A percentile compares a stretch with the other conserved stretches of the same genome.
phyloP scores from a whole-genome alignment of 1,284 basidiomycete genomes.

The Crucibulum parvulum region DNA sequence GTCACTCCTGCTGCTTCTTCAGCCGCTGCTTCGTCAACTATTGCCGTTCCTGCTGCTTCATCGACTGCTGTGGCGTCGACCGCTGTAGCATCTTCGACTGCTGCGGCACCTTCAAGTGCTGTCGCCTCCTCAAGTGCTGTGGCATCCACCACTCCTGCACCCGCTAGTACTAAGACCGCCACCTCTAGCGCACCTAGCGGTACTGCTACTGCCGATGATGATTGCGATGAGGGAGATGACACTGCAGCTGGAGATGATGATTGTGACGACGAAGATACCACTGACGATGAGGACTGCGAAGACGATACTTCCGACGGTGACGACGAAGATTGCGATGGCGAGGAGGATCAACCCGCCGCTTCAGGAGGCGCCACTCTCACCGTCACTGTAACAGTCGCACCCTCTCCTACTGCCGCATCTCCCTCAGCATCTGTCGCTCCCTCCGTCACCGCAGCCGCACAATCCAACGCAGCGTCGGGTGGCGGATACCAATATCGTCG shows the following conservation, averaged over 20 bases:
- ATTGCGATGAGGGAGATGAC: conserved; percentile 7
- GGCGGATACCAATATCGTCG: conserved; percentile 1
- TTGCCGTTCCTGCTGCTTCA: too few relatives aligned
- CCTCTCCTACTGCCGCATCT: conserved; percentile 5
- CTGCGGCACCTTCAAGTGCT: too few relatives aligned
- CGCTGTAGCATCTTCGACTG: too few relatives aligned
- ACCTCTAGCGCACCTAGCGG: background rate
- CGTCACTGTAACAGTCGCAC: background rate
- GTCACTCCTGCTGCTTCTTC: background rate
- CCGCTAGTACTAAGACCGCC: conserved; percentile 3
- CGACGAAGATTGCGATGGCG: conserved; percentile 17
- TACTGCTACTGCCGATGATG: conserved; percentile 7
- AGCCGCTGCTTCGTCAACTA: too few relatives aligned
- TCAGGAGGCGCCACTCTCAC: background rate
- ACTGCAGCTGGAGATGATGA: conserved; percentile 17
- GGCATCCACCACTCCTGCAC: conserved; percentile 1
- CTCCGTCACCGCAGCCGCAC: background rate
- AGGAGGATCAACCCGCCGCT: conserved; percentile 10
- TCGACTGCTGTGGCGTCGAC: too few relatives aligned
- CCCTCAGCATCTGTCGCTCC: conserved; percentile 1
- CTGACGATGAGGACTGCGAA: conserved; percentile 19
- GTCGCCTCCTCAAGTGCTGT: conserved; percentile 3
- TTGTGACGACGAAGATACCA: conserved; percentile 5
- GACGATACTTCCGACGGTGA: conserved; percentile 18
- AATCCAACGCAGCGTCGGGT: conserved; percentile 1